Base-by-base conservation (phyloP, 768 basidiomycete genomes). In the Kwoniella sp. region DNA sequence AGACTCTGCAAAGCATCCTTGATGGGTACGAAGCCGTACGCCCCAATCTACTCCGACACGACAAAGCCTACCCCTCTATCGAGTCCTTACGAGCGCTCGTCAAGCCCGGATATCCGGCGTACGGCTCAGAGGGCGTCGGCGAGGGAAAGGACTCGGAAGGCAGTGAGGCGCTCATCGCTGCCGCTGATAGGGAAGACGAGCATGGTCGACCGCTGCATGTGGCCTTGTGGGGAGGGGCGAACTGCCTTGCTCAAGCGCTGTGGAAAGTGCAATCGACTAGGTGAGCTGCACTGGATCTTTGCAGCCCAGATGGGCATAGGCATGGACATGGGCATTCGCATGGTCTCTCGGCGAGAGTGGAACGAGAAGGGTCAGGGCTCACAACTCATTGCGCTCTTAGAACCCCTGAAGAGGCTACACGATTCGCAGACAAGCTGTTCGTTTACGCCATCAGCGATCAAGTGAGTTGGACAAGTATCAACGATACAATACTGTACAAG, bases 401-500 rank as follows among this genome's bases (percentile, higher is more conserved):
- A 17, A 45, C 41, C 11, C 41, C 31, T 12, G 41, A 58, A 47
- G 41, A 37, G 41, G 3, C 15, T 26, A 2, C 17, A 13, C 22
- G 25, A 47, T 58, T 58, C 41, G 34, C 29, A 38, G 23, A 15
- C 37, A 58, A 47, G 29, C 8, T 58, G 13, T 23, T 23, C 11
- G 57, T 58, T 2, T 58, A 58, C 41, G 57, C 22, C 23, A 58
- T 58, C 57, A 58, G 57, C 47, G 57, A 58, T 58, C 57, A 58
- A 38, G 57, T 58, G 13, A 23, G 57, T 58, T 8, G 34, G 13
- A 37, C n/a, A n/a, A n/a, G n/a, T n/a, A n/a, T n/a, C n/a, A n/a
- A n/a, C n/a, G n/a, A n/a, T n/a, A n/a, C n/a, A n/a, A n/a, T n/a
- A n/a, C n/a, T n/a, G n/a, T n/a, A n/a, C n/a, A n/a, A n/a, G n/a